Evolutionary conservation across 352 stramenopile genomes (phyloP), one percentile per base, ranked within the genome.

Genomic region (Globisporangium yorkense): DNA sequence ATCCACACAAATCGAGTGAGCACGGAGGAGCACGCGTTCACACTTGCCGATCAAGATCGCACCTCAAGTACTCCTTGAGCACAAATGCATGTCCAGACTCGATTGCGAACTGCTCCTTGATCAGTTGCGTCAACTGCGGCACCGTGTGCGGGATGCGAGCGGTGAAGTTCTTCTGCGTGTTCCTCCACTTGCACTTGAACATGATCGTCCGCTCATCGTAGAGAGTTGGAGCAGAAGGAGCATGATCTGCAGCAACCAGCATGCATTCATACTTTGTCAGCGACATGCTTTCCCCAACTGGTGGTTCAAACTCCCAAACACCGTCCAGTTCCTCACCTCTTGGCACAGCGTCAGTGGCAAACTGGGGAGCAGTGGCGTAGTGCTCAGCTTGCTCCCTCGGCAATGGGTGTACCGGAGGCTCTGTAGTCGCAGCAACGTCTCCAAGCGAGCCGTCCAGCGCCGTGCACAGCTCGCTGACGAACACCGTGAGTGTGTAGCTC

Each of bases 151-250:
- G 66, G 6, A 60, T 59, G 20, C 54, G 63, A 5, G 72, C 68
- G 2, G 60, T 56, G 44, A 92, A 87, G 27, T 83, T 67, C 43
- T 72, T 71, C 35, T 69, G 65, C 20, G 63, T 64, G 39, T 74
- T 69, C 15, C 70, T 71, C 70, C 71, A 89, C 56, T 92, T 92
- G 75, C 82, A 89, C 54, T 77, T 77, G 49, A 89, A 80, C 31
- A 71, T 58, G 41, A 88, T 60, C 56, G 15, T 48, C n/a, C 43
- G 43, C 0, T 48, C 18, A 7, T 48, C 43, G 43, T 48, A 48
- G 43, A 48, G 43, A 24, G 43, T 48, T 48, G 43, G 18, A 15
- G 43, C 43, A 2, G 43, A 45, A 3, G 18, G 24, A n/a, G 37
- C 46, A 15, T 33, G 29, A 15, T 27, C 40, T 43, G 24, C 48